phyloP scores from a whole-genome alignment of 2,329 filamentous ascomycete genomes.

The Stachybotrys elegans region DNA sequence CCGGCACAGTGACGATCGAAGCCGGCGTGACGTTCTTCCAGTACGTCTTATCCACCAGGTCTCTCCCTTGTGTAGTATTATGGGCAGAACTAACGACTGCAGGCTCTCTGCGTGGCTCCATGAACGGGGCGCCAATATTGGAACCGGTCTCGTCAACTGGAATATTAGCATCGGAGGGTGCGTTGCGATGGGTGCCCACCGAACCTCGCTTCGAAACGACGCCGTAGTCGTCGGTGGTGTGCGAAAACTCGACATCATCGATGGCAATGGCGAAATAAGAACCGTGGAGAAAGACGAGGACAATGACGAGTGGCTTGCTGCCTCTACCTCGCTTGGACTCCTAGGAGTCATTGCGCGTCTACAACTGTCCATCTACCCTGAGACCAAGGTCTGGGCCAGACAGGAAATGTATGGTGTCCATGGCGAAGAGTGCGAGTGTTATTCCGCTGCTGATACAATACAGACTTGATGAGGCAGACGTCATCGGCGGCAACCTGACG shows the following conservation, averaged over 20 bases:
- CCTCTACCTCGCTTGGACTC: constrained; percentile 44
- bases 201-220: constrained; percentile 40
- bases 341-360: constrained; percentile 42
- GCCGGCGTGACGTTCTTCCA: constrained; percentile 47
- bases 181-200: constrained; percentile 48
- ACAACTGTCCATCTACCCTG: constrained; percentile 44
- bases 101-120: constrained; percentile 47
- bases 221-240: constrained; percentile 46
- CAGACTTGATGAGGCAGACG: constrained; percentile 40
- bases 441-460: constrained; percentile 4
- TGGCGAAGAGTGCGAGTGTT: not conserved
- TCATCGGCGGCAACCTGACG: constrained; percentile 44
- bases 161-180: constrained; percentile 47
- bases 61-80: no score
- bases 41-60: no score
- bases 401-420: constrained; percentile 40
- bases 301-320: constrained; percentile 45
- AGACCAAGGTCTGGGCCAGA: constrained; percentile 45
- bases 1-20: constrained; percentile 42
- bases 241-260: constrained; percentile 42
- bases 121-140: constrained; percentile 37
- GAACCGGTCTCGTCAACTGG: constrained; percentile 49
- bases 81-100: no score
- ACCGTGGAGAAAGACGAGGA: constrained; percentile 34
- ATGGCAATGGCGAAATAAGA: constrained; percentile 38